These are phyloP conservation scores for Saccharum spontaneum DNA, from an alignment of 176 grass and related monocot genomes.

Conservation along the genomic window DNA sequence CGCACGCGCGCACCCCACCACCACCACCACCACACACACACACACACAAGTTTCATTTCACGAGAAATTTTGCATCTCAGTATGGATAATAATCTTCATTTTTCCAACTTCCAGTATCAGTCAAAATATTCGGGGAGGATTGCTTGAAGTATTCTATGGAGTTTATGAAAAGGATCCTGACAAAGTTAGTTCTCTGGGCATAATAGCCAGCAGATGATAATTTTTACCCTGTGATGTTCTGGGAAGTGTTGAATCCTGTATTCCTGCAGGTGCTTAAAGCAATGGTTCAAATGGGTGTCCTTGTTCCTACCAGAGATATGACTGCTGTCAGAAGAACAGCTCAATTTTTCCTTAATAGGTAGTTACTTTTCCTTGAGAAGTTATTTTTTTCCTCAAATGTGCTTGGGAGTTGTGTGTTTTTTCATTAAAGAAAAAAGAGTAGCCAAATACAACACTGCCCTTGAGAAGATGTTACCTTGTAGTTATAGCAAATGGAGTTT, in stretches of 20 bases:
- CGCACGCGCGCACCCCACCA: not conserved
- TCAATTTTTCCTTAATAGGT: conserved; percentile 94
- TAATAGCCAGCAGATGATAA: conserved; percentile 2
- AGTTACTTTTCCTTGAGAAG: conserved; percentile 4
- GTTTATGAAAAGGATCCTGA: conserved; percentile 97
- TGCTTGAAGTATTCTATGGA: conserved; percentile 97
- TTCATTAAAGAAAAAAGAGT: conserved; percentile 14
- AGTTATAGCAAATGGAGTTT: conserved; percentile 19
- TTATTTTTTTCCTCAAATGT: not conserved
- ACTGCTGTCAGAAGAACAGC: conserved; percentile 99
- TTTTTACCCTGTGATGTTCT: conserved; percentile 26
- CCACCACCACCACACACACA: not conserved
- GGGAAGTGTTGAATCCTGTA: not conserved
- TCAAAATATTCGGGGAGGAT: conserved; percentile 88
- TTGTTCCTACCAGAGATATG: conserved; percentile 99
- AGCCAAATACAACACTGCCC: not conserved
- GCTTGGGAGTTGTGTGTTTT: not conserved
- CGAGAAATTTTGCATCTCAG: conserved; percentile 4
- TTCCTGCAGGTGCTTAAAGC: conserved; percentile 78
- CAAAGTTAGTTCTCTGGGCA: conserved; percentile 55
- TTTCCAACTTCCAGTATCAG: conserved; percentile 70
- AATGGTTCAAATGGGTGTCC: conserved; percentile 98
- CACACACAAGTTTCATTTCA: conserved; percentile 12
- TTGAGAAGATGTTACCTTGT: not conserved
- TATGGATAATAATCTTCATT: conserved; percentile 21